phyloP scores from a whole-genome alignment of 169 alveolate species.

The Eimeria praecox region DNA sequence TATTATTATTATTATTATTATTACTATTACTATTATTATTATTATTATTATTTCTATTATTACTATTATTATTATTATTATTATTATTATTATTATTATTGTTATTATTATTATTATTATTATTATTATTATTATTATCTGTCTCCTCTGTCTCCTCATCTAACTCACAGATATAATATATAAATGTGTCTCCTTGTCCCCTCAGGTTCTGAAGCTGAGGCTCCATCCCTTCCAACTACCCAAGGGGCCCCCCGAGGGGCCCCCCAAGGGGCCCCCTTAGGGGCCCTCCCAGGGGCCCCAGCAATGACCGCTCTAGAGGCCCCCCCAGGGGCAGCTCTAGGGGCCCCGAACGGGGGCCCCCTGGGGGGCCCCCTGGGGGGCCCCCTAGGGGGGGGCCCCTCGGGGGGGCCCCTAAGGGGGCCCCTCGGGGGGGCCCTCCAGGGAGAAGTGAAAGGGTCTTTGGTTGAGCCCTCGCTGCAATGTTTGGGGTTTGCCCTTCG shows the following conservation, averaged over 20 bases:
- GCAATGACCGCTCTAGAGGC: neutral
- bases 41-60: too few species aligned
- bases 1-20: too few species aligned
- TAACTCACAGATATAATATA: too few species aligned
- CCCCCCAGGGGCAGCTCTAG: neutral
- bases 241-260: neutral
- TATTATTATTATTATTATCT: too few species aligned
- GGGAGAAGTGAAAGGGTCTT: neutral
- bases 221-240: neutral
- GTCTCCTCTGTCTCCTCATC: neutral
- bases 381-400: neutral
- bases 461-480: slow-evolving; percentile 35
- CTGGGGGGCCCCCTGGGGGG: neutral
- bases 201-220: neutral
- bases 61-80: too few species aligned
- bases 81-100: too few species aligned
- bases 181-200: neutral
- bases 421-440: neutral
- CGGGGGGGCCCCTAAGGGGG: slow-evolving; percentile 2
- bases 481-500: slow-evolving; percentile 26
- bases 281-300: neutral
- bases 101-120: too few species aligned
- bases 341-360: too few species aligned
- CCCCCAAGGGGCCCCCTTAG: neutral
- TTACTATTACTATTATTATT: too few species aligned